Percentiles rank a stretch among this genome's conserved stretches.
phyloP scores from a whole-genome alignment of 208 protist genomes.

The Acanthamoeba castellanii region DNA sequence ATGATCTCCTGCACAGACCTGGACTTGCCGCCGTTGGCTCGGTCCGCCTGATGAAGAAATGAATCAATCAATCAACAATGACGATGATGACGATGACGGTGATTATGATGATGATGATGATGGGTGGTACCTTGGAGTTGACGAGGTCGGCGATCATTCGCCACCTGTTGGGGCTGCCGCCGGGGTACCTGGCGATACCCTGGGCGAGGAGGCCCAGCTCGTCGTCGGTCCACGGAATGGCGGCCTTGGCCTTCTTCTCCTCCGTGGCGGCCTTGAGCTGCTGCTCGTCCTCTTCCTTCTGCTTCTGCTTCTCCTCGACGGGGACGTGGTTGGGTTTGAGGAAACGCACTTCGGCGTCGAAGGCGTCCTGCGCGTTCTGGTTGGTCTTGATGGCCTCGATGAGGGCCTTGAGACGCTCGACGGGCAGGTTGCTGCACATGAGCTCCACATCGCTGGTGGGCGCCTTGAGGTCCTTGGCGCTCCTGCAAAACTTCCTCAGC shows the following conservation, averaged over 20 bases:
- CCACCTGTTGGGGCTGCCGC: constrained; percentile 95
- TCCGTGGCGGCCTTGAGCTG: constrained; percentile 58
- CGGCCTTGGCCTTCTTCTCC: constrained; percentile 81
- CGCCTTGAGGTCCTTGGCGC: not conserved
- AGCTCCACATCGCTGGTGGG: not conserved
- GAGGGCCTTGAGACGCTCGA: constrained; percentile 45
- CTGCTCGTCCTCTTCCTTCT: not conserved
- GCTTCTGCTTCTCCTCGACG: not conserved
- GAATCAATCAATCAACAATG: too few relatives aligned
- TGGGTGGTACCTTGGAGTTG: constrained; percentile 63
- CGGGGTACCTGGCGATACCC: constrained; percentile 95
- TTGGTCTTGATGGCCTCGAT: not conserved
- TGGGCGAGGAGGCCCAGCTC: constrained; percentile 95
- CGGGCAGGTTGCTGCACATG: not conserved
- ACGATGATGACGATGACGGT: too few relatives aligned
- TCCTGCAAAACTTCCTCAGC: constrained; percentile 28
- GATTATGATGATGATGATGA: too few relatives aligned
- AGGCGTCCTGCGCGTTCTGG: not conserved
- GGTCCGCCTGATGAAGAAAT: constrained; percentile 91
- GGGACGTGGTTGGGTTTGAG: not conserved
- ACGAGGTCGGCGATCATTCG: constrained; percentile 91
- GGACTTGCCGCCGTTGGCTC: constrained; percentile 76
- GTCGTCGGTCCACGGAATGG: constrained; percentile 92
- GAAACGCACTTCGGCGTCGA: not conserved
- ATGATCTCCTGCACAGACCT: constrained; percentile 92